Evolutionary conservation across 129 eudicot genomes (phyloP), one percentile per base, ranked within the genome.

Genomic region (Smallanthus sonchifolius): DNA sequence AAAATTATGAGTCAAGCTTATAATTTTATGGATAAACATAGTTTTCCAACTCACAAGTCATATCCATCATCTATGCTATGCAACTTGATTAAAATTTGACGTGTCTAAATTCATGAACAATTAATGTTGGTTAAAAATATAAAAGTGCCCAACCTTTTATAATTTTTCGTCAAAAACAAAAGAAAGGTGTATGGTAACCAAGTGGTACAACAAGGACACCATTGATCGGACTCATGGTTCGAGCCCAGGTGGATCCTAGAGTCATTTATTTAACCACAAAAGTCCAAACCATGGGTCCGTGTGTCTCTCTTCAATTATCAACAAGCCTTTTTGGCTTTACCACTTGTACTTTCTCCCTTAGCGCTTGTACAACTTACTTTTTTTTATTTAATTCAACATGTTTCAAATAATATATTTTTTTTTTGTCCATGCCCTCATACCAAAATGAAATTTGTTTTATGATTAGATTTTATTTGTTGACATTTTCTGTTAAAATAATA

Each of bases 141-240:
- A 6, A 59, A 59, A 59, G 1, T 0, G 4, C 10, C 11, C 37
- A 59, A 10, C 65, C 11, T 59, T 32, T 32, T 32, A 28, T 59
- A 32, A 59, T 4, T 59, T 10, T 59, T 59, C 65, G 39, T 59
- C 37, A 54, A 37, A 77, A 56, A 69, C 63, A 69, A 77, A 77
- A 69, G 43, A 48, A 28, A 24, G 65, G 76, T 70, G 55, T 56
- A 44, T 44, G 75, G 61, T 77, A 20, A 52, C 44, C 76, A 69
- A 77, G 17, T 77, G 70, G 75, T 68, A 10, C 67, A 67, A 38
- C 61, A 42, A 77, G 11, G 24, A 74, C 35, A 42, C 3, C 39
- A 59, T 4, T 19, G 35, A 39, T 38, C n/a, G 28, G 14, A 44
- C 8, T 17, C 71, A 11, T 45, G 79, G 63, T 32, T 74, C 37